Evolutionary conservation across 345 rosid species (phyloP), one percentile per base, ranked within the genome.

Genomic region (Syzygium jambos): DNA sequence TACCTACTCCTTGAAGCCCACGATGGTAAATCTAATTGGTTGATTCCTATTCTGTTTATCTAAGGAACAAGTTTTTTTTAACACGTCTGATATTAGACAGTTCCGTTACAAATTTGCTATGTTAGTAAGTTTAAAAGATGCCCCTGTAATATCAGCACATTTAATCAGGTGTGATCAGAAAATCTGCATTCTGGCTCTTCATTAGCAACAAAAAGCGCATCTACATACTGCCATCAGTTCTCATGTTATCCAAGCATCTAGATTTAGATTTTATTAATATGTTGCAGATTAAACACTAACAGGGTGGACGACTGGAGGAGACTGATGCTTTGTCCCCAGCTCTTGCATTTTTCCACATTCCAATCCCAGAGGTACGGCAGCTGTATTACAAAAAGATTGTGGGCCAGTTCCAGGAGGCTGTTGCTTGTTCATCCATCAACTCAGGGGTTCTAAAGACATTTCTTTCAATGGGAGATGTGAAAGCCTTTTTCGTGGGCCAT

Each of bases 401-500:
- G 30, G 99, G 98, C 68, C 92, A 93, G 89, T 94, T 95, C 87
- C 97, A 94, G 88, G 98, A 97, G 90, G 93, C 90, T 54, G 96
- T 93, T 51, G 96, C 99, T 29, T 95, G 98, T 90, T 96, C 99
- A 49, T 78, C 84, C 8, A 93, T 95, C 85, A 92, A 94, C 89
- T 91, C 98, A 14, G 96, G 97, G 85, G 98, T 92, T 85, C 88
- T 97, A 54, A 63, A 90, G 85, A 93, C 92, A 73, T 90, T 95
- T n/a, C 88, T 94, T 84, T 94, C 98, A 21, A 93, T 93, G 93
- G 96, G 95, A 86, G 95, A 94, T 90, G 92, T 97, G 90, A 97
- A 94, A 92, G 99, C 98, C 55, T 96, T 91, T 54, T 96, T 97
- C 82, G 86, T 96, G 57, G 99, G 98, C 29, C 98, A 97, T 87